Base-by-base conservation (phyloP, 2,329 filamentous ascomycete species). In the Microcera coccophila region DNA sequence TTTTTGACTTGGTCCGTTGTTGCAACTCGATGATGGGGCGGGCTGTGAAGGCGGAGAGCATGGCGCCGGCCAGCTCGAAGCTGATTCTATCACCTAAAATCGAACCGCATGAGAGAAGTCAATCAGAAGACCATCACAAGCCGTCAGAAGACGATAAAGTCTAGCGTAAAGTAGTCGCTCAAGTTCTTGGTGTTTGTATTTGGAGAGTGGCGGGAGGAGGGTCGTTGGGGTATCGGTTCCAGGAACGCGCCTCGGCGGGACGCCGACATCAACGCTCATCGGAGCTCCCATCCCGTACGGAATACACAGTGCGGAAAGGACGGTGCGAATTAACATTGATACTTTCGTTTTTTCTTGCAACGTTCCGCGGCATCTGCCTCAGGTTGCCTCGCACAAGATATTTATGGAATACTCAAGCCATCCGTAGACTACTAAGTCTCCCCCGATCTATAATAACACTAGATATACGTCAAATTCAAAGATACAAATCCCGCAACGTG, bases 41-140 rank as follows among this genome's bases (percentile, higher is more conserved):
- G 73, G 93, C 90, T 58, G 87, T 95, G 72, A 98, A 98, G 64
- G 93, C 93, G 70, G 91, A 94, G 70, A 98, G 85, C 93, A 96
- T 96, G 68, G 74, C 75, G 65, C 50, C 53, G 66, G 61, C 66
- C 67, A 71, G 70, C 71, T 66, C 69, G 52, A 55, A 57, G 59
- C 59, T 61, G 55, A 51, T 52, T 46, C 48, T 45, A 52, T 50
- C 63, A 64, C 54, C 43, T 45, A 49, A 35, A 48, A 44, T 46
- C 39, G 56, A 48, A 42, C 53, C 52, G 57, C 63, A 65, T 67
- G 52, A 62, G 63, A 49, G 29, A 20, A 17, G 9, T n/a, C 16
- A 8, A 18, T 35, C 8, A 35, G 33, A 19, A 8, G 20, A 16
- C 12, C 22, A 26, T 26, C 22, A 12, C 7, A 12, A 17, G 29